phyloP scores from a whole-genome alignment of 2,329 filamentous ascomycete genomes.

The Simplicillium aogashimaense region DNA sequence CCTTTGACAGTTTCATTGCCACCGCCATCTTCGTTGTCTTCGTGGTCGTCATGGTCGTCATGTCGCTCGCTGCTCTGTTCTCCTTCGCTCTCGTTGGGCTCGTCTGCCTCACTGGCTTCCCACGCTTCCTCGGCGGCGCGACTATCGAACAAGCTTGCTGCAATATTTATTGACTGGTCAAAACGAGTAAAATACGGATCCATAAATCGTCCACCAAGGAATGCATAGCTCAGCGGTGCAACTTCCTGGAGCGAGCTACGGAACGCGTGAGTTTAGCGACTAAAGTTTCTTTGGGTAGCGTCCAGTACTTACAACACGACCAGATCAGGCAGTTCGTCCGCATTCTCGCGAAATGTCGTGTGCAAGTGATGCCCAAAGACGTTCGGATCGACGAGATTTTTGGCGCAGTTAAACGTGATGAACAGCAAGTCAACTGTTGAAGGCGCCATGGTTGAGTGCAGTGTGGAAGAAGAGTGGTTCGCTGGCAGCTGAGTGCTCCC shows the following conservation, averaged over 20 bases:
- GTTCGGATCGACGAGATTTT: constrained; percentile 56
- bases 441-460: constrained; percentile 18
- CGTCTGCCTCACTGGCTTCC: constrained; percentile 4
- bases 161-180: constrained; percentile 60
- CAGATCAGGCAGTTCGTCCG: constrained; percentile 37
- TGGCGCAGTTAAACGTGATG: constrained; percentile 84
- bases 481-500: too few species aligned
- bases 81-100: too few species aligned
- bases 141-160: constrained; percentile 33
- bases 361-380: constrained; percentile 65
- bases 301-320: constrained; percentile 42
- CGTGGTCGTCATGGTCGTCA: constrained; percentile 3
- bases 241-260: constrained; percentile 78
- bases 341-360: constrained; percentile 40
- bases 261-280: constrained; percentile 1
- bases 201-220: constrained; percentile 75
- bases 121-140: constrained; percentile 9
- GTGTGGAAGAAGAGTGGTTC: too few species aligned
- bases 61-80: neutral
- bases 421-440: constrained; percentile 61
- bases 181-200: constrained; percentile 66
- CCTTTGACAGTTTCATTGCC: too few species aligned
- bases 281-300: neutral
- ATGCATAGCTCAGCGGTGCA: constrained; percentile 72
- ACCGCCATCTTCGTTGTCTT: neutral